Base-by-base conservation (phyloP, 768 basidiomycete species). In the Leccinum subgranulosum region DNA sequence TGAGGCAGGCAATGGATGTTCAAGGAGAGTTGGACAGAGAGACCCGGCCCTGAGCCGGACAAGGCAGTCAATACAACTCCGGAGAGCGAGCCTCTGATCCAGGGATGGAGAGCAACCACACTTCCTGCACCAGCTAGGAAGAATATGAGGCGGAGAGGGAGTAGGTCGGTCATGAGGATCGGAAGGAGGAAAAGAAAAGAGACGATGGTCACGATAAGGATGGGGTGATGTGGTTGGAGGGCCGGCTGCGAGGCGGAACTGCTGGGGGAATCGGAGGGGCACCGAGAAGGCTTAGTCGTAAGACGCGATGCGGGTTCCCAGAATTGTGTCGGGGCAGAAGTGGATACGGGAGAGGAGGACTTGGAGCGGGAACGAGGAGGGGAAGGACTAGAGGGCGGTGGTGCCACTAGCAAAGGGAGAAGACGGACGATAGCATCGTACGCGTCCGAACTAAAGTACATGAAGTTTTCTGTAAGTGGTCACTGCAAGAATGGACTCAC, bases 361-460 rank as follows among this genome's bases (percentile, higher is more conserved):
- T 41, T 41, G 41, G 41, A 9, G n/a, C 10, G 41, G n/a, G 41
- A 41, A 8, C 7, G 6, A 10, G n/a, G 17, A 19, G 6, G 15
- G 41, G 41, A 19, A 17, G 41, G 10, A 7, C 17, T 41, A 17
- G 41, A 41, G 17, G 41, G 6, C 7, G n/a, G 21, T 21, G 43
- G 43, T 45, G 54, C 87, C 68, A 60, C 84, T 77, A 70, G 36
- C 10, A 66, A 46, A 23, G 53, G 78, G 73, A 15, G 65, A 59
- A 82, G 69, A 0, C 87, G 84, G 23, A 82, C 72, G 14, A 81
- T 61, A 1, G 78, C 59, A 55, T 87, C 84, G 51, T 88, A 76
- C 0, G 19, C 45, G 12, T 46, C 45, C 21, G 46, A 47, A 47
- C 46, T 46, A 23, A n/a, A 39, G 8, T 39, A 39, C 17, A 12